A percentile compares a stretch with the other conserved stretches of the same genome.
Evolutionary conservation across 2,329 filamentous ascomycete species (phyloP).

Genomic region (Aureobasidium lini): DNA sequence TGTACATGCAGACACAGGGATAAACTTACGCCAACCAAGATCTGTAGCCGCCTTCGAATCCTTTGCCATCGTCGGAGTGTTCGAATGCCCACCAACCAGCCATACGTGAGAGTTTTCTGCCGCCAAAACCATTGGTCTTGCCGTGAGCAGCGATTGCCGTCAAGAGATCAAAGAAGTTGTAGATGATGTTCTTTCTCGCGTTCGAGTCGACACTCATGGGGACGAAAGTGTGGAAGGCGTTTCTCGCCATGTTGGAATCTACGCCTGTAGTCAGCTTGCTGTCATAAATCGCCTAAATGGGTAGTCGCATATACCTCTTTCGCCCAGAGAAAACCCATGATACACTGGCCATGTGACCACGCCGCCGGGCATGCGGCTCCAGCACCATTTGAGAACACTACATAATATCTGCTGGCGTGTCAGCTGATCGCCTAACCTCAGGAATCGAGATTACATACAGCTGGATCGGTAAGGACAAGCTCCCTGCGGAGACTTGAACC

Average conservation of each 20-base stretch:
- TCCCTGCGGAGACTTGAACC: conserved; percentile 74
- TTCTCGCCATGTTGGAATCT: conserved; percentile 87
- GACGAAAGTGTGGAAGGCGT: conserved; percentile 95
- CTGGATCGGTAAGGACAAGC: conserved; percentile 83
- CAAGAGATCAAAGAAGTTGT: conserved; percentile 92
- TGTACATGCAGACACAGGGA: background rate
- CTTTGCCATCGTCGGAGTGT: conserved; percentile 74
- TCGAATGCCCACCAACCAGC: conserved; percentile 99
- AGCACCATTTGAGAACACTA: conserved; percentile 96
- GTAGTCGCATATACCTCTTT: conserved; percentile 58
- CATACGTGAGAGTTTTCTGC: conserved; percentile 87
- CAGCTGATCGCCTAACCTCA: conserved; percentile 11
- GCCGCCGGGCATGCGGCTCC: conserved; percentile 83
- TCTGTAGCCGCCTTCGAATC: conserved; percentile 91
- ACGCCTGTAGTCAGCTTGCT: conserved; percentile 18
- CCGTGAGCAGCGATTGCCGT: conserved; percentile 86
- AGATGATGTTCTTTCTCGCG: conserved; percentile 78
- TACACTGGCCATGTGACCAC: conserved; percentile 97
- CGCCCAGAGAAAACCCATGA: conserved; percentile 89
- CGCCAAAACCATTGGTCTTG: conserved; percentile 87
- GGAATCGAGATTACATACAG: conserved; percentile 50
- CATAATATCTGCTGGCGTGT: conserved; percentile 63
- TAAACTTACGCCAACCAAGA: conserved; percentile 66
- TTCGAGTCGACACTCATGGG: conserved; percentile 86
- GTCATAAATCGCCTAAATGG: background rate